Evolutionary conservation across 441 rosid genomes (phyloP), one percentile per base, ranked within the genome.

Genomic region (Erysimum cheiri): DNA sequence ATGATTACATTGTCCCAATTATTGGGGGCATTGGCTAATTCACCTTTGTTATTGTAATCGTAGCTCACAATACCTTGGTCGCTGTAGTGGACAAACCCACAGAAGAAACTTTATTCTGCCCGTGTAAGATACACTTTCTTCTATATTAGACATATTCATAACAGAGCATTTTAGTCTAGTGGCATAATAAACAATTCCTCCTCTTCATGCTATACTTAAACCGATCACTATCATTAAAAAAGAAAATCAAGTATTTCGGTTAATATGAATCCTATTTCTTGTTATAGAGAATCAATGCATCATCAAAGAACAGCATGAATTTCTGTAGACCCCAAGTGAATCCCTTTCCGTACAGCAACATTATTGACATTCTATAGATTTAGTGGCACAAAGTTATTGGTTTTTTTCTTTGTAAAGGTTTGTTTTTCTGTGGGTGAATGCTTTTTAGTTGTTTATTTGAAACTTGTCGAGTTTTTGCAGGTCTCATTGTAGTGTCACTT

Each of bases 1-100:
- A 81, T 72, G 66, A 82, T 76, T 73, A 65, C 64, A 53, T 78
- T 78, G 81, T 74, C 82, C 80, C 83, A 83, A 79, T 79, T 82
- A 80, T 79, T 79, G 81, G 73, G 69, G 78, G 79, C 83, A 80
- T 70, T 76, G 73, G 60, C 53, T 59, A 72, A 82, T 70, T 70
- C 43, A 60, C 68, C 59, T 71, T 77, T 73, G 73, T 67, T 50
- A 70, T 43, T 73, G 46, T 50, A 56, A 33, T 65, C 60, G 71
- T 64, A 73, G 67, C 35, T 53, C 52, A 72, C 47, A 48, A 26
- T 63, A 48, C 64, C 12, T 58, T 64, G 62, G 79, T 56, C 11
- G 48, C 22, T 64, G 15, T 49, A 63, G 67, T 63, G 71, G 59
- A 31, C 17, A 39, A 47, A 46, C 48, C 39, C 60, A 67, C 63